These are phyloP conservation scores for Nemania sp. DNA, from an alignment of 2,329 filamentous ascomycete genomes.

Conservation along the genomic window DNA sequence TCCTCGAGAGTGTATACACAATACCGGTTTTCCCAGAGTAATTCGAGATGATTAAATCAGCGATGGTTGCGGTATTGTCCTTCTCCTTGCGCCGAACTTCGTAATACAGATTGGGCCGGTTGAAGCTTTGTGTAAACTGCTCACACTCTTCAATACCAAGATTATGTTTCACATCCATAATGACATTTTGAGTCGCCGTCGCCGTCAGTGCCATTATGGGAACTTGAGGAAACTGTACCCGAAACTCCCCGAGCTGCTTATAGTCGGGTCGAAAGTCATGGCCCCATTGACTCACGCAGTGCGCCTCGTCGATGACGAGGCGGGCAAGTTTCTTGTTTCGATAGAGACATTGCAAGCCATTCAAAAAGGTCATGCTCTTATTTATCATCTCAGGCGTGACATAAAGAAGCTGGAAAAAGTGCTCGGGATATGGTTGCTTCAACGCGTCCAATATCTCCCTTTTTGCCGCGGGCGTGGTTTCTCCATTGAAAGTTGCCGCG, in stretches of 20 bases:
- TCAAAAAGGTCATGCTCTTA: conserved; percentile 73
- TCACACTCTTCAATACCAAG: conserved; percentile 80
- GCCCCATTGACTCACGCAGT: conserved; percentile 99
- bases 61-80: conserved; percentile 58
- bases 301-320: conserved; percentile 97
- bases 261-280: conserved; percentile 98
- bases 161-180: conserved; percentile 88
- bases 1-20: conserved; percentile 87
- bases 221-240: conserved; percentile 73
- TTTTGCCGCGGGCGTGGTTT: conserved; percentile 67
- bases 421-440: conserved; percentile 67
- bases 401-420: conserved; percentile 84
- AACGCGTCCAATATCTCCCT: conserved; percentile 68
- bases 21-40: conserved; percentile 81
- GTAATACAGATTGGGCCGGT: conserved; percentile 92
- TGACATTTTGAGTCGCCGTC: conserved; percentile 92
- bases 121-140: conserved; percentile 90
- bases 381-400: conserved; percentile 96
- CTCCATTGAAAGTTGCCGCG: conserved; percentile 81
- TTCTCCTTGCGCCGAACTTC: conserved; percentile 77
- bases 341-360: conserved; percentile 70
- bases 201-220: conserved; percentile 95
- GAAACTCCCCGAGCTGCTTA: conserved; percentile 78
- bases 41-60: conserved; percentile 68
- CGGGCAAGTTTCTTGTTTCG: conserved; percentile 74